Conservation (phyloP, 495 filamentous ascomycete species). For the Podospora fimiseda region DNA sequence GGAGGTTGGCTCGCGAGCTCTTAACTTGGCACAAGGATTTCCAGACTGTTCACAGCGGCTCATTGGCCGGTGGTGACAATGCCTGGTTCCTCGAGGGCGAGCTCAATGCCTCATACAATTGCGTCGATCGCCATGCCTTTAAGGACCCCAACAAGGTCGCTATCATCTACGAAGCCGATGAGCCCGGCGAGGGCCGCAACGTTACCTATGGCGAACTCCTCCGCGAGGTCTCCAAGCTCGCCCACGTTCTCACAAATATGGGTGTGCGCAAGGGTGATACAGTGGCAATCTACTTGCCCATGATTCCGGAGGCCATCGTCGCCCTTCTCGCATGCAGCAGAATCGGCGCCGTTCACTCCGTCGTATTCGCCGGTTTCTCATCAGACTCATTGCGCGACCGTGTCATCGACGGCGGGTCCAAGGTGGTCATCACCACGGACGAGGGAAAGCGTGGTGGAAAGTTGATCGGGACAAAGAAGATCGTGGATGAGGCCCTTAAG, state of each 20-base stretch:
- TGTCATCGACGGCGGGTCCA: conserved; percentile 82
- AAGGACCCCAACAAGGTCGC: conserved; percentile 87
- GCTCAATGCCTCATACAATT: conserved; percentile 95
- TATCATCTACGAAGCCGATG: conserved; percentile 98
- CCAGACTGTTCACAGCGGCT: conserved; percentile 78
- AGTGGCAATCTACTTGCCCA: conserved; percentile 94
- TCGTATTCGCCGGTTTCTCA: conserved; percentile 98
- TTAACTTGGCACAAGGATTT: conserved; percentile 89
- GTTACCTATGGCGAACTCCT: conserved; percentile 94
- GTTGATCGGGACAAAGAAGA: conserved; percentile 97
- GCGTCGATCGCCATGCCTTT: conserved; percentile 90
- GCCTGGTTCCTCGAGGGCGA: conserved; percentile 94
- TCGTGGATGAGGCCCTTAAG: conserved; percentile 96
- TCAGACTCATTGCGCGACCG: conserved; percentile 95
- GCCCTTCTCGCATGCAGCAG: conserved; percentile 86
- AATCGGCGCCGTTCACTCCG: conserved; percentile 95
- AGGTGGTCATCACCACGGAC: conserved; percentile 91
- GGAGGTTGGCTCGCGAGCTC: conserved; percentile 73
- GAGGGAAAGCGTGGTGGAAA: conserved; percentile 98
- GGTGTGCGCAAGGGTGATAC: conserved; percentile 97
- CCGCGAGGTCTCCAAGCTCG: conserved; percentile 79
- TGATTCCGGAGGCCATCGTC: conserved; percentile 94
- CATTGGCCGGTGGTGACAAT: conserved; percentile 72
- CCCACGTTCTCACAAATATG: conserved; percentile 83
- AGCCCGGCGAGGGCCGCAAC: conserved; percentile 76